These are phyloP conservation scores for Syzygium grande DNA, from an alignment of 345 rosid species.

Conservation along the genomic window DNA sequence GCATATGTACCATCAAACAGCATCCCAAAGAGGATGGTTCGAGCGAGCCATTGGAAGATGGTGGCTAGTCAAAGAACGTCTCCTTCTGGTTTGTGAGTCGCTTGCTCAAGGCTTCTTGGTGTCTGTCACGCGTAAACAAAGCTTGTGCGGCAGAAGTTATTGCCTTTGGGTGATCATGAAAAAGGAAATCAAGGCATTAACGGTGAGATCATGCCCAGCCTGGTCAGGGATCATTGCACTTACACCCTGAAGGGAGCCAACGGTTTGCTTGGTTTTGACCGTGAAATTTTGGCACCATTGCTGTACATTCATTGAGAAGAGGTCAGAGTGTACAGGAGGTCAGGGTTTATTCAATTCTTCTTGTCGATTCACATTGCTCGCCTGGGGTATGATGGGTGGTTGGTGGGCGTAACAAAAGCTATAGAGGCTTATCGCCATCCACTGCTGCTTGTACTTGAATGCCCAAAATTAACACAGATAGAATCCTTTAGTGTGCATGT, in stretches of 20 bases:
- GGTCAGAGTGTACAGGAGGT: conserved; percentile 39
- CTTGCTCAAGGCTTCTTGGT: not conserved
- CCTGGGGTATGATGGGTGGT: not conserved
- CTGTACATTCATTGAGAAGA: conserved; percentile 37
- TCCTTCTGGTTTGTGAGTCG: not conserved
- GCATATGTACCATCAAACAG: conserved; percentile 77
- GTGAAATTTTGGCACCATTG: conserved; percentile 16
- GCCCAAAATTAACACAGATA: not conserved
- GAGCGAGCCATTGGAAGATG: conserved; percentile 33
- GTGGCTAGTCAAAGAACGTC: conserved; percentile 11
- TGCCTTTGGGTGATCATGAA: not conserved
- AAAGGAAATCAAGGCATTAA: not conserved
- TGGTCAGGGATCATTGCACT: not conserved
- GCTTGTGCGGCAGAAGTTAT: not conserved
- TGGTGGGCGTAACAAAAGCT: not conserved
- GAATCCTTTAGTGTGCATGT: not conserved
- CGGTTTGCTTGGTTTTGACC: not conserved
- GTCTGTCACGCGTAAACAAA: not conserved
- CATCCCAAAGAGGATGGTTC: conserved; percentile 52
- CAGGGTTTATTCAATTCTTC: conserved; percentile 11
- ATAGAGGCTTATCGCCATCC: not conserved
- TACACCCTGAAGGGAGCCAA: not conserved
- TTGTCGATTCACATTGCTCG: not conserved
- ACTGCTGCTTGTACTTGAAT: not conserved
- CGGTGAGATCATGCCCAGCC: not conserved